A percentile compares a stretch with the other conserved stretches of the same genome.
Evolutionary conservation across 495 filamentous ascomycete species (phyloP).

Genomic region (Staphylotrichum longicolle): DNA sequence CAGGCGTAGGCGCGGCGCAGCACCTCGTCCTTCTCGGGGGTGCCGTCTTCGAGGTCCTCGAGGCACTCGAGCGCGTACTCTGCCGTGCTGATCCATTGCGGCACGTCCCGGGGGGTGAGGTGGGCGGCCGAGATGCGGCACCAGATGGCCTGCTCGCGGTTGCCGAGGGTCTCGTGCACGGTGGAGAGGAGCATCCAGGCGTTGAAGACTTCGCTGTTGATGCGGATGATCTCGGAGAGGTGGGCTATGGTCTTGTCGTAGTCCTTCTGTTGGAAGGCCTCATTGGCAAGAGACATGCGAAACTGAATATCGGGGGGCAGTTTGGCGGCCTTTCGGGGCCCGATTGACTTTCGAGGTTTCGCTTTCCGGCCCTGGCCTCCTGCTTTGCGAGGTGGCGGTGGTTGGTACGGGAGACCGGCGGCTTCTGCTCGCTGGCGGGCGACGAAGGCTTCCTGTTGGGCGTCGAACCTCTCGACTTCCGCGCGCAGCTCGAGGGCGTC

Average conservation of each 20-base stretch:
- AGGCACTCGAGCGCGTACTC: slow-evolving; percentile 54
- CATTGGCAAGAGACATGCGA: slow-evolving; percentile 65
- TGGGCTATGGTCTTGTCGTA: slow-evolving; percentile 62
- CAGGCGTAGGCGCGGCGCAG: slow-evolving; percentile 62
- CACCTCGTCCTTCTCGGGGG: slow-evolving; percentile 42
- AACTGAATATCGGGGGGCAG: slow-evolving; percentile 73
- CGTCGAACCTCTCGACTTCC: slow-evolving; percentile 38
- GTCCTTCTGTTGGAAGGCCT: slow-evolving; percentile 64
- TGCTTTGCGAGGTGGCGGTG: slow-evolving; percentile 12
- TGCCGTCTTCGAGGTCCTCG: slow-evolving; percentile 56
- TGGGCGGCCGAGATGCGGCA: slow-evolving; percentile 71
- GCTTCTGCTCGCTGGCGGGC: slow-evolving; percentile 32
- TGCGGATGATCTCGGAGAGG: slow-evolving; percentile 66
- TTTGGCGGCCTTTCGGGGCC: slow-evolving; percentile 69
- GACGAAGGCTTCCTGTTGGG: slow-evolving; percentile 34
- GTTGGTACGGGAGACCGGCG: slow-evolving; percentile 16
- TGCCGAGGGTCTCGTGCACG: slow-evolving; percentile 65
- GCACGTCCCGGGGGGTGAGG: slow-evolving; percentile 63
- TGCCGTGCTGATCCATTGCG: slow-evolving; percentile 67
- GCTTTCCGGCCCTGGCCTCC: slow-evolving; percentile 16
- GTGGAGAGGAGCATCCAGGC: slow-evolving; percentile 75
- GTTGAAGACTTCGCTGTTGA: slow-evolving; percentile 79
- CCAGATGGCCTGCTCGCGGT: slow-evolving; percentile 63
- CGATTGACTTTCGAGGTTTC: slow-evolving; percentile 40
- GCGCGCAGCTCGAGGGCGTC: slow-evolving; percentile 38